Percentiles rank a stretch among this genome's conserved stretches.
phyloP scores from a whole-genome alignment of 2,329 filamentous ascomycete species.

The Exophiala sp. region DNA sequence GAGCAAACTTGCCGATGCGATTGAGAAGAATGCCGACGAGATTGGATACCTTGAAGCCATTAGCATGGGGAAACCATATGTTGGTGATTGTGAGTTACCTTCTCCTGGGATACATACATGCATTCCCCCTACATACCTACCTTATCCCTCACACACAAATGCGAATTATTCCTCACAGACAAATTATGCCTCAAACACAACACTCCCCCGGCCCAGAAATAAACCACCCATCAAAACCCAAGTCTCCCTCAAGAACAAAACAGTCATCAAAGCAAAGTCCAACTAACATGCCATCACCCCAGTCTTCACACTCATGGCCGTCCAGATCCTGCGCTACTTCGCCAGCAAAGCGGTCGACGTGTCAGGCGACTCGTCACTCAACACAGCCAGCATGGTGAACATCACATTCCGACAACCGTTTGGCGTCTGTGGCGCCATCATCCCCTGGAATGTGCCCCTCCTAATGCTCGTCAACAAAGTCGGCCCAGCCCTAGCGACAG shows the following conservation, averaged over 20 bases:
- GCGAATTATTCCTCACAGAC: too few relatives aligned
- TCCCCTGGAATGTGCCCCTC: conserved; percentile 51
- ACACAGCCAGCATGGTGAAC: conserved; percentile 39
- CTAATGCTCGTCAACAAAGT: conserved; percentile 43
- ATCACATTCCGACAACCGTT: conserved; percentile 57
- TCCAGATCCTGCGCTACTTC: conserved; percentile 74
- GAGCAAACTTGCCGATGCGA: conserved; percentile 38
- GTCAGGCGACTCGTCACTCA: conserved; percentile 44
- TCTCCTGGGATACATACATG: too few relatives aligned
- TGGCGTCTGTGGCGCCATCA: conserved; percentile 43
- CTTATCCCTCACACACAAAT: too few relatives aligned
- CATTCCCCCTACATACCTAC: too few relatives aligned
- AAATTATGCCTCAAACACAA: too few relatives aligned
- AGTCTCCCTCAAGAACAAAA: not conserved
- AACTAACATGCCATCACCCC: conserved; percentile 30
- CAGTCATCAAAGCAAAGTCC: too few relatives aligned
- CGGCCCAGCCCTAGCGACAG: conserved; percentile 52
- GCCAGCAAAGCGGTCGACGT: conserved; percentile 31
- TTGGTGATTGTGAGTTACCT: conserved; percentile 38
- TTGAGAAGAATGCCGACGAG: conserved; percentile 40
- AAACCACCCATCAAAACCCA: too few relatives aligned
- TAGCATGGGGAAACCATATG: conserved; percentile 51
- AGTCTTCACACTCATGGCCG: conserved; percentile 64
- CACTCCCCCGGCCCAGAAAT: too few relatives aligned
- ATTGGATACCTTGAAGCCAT: conserved; percentile 43